A percentile compares a stretch with the other conserved stretches of the same genome.
These are phyloP conservation scores for Pythium dissotocum DNA, from an alignment of 352 stramenopile species.

Conservation along the genomic window DNA sequence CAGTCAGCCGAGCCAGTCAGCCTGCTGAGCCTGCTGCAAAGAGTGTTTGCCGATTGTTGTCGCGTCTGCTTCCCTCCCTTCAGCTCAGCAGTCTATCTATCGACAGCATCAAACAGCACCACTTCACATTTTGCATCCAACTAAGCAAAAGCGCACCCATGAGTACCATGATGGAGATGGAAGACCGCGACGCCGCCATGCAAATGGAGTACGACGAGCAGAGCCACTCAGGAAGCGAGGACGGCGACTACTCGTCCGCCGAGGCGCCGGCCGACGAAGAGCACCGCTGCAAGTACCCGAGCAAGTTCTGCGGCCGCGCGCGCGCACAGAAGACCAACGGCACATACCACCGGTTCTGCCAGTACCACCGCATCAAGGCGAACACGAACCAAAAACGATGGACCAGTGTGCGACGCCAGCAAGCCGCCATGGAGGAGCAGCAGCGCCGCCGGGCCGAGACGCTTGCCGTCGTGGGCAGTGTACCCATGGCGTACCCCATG, in stretches of 20 bases:
- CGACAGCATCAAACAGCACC: neutral
- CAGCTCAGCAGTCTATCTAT: no score
- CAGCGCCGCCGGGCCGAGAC: neutral
- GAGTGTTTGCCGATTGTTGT: neutral
- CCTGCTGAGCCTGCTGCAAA: no score
- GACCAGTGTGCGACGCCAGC: conserved; percentile 8
- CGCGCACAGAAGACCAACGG: conserved; percentile 18
- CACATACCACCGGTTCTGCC: conserved; percentile 15
- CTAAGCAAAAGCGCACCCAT: neutral
- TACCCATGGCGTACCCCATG: neutral
- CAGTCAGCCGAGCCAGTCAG: neutral
- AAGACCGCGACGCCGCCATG: neutral
- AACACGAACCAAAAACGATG: conserved; percentile 23
- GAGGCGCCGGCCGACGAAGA: neutral
- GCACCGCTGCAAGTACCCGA: conserved; percentile 18
- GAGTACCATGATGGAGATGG: conserved; percentile 1
- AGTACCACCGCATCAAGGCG: conserved; percentile 18
- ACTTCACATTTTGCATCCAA: neutral
- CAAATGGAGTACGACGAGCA: neutral
- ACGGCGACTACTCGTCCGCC: neutral
- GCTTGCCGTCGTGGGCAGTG: neutral
- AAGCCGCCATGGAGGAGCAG: conserved; percentile 8
- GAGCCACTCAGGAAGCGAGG: neutral
- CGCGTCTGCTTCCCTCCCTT: no score
- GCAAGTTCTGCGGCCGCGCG: conserved; percentile 13